Evolutionary conservation across 2,329 filamentous ascomycete genomes (phyloP), one percentile per base, ranked within the genome.

Genomic region (Alternaria gaisen): DNA sequence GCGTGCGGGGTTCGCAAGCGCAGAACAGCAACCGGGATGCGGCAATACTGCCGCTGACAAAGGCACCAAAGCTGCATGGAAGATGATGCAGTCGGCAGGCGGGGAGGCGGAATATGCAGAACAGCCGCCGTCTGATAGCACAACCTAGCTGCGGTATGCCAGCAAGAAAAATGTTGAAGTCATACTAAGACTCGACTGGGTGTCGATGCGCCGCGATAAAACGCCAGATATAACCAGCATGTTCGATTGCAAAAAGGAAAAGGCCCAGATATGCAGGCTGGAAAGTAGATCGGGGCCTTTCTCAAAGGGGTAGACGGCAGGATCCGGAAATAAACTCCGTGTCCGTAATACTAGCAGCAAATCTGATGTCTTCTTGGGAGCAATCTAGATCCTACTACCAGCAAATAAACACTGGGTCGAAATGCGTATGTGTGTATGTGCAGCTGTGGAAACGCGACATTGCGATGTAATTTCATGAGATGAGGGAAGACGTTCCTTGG

Each of bases 381-480:
- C 10, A 22, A 34, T 44, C 48, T 58, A 38, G 48, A 46, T 53
- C 18, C 18, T 36, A 18, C 20, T 58, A 32, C 48, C 20, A 50
- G 32, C 20, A 50, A 38, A 50, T 58, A 66, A 61, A 44, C 34
- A 57, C 56, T 46, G 32, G 43, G 55, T 44, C 53, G 34, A 7
- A 64, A 71, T 67, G 61, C 57, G 56, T 30, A 24, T 41, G 22
- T 38, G 24, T 41, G 40, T 43, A 53, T 42, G 42, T 51, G 53
- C 51, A 55, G 54, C 36, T 53, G 38, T 57, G 65, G 56, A 64
- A 67, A 71, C 63, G 43, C 46, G 65, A 72, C 66, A 70, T 72
- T 73, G 69, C 65, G 48, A 65, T 58, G 70, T 50, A 77, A 77
- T 77, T 64, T 77, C 66, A 69, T 68, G 72, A 75, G 67, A 77